Base-by-base conservation (phyloP, 1,284 basidiomycete species). In the Wallemia hederae region DNA sequence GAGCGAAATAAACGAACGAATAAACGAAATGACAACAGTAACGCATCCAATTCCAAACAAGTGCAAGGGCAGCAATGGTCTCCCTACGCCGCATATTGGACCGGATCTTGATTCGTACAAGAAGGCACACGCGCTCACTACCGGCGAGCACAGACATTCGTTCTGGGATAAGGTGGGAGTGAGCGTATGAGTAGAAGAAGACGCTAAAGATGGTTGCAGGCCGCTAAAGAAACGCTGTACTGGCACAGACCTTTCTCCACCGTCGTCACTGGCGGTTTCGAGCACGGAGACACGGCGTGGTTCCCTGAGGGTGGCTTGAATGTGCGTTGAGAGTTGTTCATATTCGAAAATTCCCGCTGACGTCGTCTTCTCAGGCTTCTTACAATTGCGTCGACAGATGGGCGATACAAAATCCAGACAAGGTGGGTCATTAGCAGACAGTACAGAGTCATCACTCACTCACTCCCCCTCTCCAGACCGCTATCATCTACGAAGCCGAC, bases 371-470 rank as follows among this genome's bases (percentile, higher is more conserved):
- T 19, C 58, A 74, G 62, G 92, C 85, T 1, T 81, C 87, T 9
- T 98, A 98, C 78, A 98, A 98, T 74, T 94, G 89, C 69, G 85
- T 98, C 62, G 94, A 98, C 72, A 80, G 94, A 64, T 89, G 85
- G 84, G 89, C 86, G 33, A 89, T 85, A 75, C 80, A 82, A 70
- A 75, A 89, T 68, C 92, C 92, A 0, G 75, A 97, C 70, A 89
- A 86, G 76, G 86, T 83, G 64, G 62, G 72, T 63, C 19, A 33
- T 33, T 33, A 17, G 15, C 15, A 33, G 7, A 19, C n/a, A 5
- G 58, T 25, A 24, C 28, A 14, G 14, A 55, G 17, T 7, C 3
- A 26, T 11, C 31, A 34, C 31, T 60, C 60, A 56, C 27, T 55
- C 25, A 26, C n/a, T 59, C 29, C 49, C 25, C 25, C 62, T 78